These are phyloP conservation scores for Lactarius hengduanensis DNA, from an alignment of 768 basidiomycete genomes.

Conservation along the genomic window DNA sequence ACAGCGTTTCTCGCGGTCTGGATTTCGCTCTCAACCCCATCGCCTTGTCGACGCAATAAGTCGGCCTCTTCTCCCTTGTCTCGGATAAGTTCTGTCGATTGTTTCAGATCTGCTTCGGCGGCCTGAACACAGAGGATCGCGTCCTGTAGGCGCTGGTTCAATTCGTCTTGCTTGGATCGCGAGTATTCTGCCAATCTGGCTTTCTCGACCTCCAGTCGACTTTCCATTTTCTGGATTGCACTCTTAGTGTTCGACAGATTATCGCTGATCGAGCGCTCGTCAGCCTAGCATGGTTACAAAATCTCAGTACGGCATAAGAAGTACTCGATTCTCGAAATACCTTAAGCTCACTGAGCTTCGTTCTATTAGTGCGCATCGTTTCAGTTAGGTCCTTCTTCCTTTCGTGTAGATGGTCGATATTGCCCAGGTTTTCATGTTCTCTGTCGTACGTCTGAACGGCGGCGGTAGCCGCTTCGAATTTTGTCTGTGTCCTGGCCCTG, in stretches of 20 bases:
- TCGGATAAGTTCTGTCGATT: background rate
- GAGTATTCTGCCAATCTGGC: constrained; percentile 41
- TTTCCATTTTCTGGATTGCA: constrained; percentile 21
- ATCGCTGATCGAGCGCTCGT: constrained; percentile 22
- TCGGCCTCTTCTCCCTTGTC: constrained; percentile 14
- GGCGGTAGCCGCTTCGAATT: constrained; percentile 37
- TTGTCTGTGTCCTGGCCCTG: constrained; percentile 32
- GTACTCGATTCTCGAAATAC: constrained; percentile 7
- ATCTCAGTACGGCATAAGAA: background rate
- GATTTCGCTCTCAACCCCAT: constrained; percentile 36
- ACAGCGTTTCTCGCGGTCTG: constrained; percentile 43
- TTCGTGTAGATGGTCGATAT: constrained; percentile 46
- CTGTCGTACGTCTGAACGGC: constrained; percentile 41
- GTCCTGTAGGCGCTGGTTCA: constrained; percentile 48
- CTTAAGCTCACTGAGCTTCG: constrained; percentile 44
- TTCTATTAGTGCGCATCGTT: constrained; percentile 53
- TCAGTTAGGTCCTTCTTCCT: constrained; percentile 40
- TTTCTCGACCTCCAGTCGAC: constrained; percentile 20
- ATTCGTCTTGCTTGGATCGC: constrained; percentile 61
- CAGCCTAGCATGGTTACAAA: constrained; percentile 12
- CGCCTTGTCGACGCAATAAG: constrained; percentile 35
- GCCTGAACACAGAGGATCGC: constrained; percentile 38
- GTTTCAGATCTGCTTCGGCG: constrained; percentile 21
- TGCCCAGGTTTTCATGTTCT: constrained; percentile 44
- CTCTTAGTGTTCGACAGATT: constrained; percentile 16